These are phyloP conservation scores for Penicillium atrosanguineum DNA, from an alignment of 495 filamentous ascomycete species.

Conservation along the genomic window DNA sequence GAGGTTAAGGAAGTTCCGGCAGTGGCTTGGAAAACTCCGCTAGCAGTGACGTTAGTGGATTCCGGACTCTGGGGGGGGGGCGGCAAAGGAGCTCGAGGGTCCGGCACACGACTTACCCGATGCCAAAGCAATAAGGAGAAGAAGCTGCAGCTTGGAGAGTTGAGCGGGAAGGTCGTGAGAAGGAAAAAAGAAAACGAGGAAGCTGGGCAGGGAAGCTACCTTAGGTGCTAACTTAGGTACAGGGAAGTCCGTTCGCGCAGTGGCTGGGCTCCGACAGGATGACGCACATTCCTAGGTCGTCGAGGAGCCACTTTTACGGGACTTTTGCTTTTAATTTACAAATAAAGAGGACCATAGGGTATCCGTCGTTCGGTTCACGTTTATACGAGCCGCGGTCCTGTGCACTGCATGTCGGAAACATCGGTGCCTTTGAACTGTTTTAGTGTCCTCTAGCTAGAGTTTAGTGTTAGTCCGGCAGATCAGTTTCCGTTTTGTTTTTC, in stretches of 20 bases:
- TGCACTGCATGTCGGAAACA: not conserved
- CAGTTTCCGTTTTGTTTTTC: slow-evolving; percentile 14
- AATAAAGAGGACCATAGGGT: too few species aligned
- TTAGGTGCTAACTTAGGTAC: not conserved
- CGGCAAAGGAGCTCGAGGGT: not conserved
- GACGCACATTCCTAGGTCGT: slow-evolving; percentile 8
- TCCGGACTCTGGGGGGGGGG: not conserved
- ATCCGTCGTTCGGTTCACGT: not conserved
- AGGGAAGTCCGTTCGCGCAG: slow-evolving; percentile 3
- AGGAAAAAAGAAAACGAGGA: slow-evolving; percentile 18
- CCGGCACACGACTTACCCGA: not conserved
- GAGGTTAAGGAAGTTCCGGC: not conserved
- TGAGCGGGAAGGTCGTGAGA: not conserved
- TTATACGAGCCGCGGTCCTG: not conserved
- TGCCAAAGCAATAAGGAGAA: not conserved
- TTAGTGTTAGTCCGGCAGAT: slow-evolving; percentile 15
- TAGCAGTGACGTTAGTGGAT: slow-evolving; percentile 14
- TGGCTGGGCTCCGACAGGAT: slow-evolving; percentile 19
- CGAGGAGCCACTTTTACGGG: not conserved
- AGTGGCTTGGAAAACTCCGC: slow-evolving; percentile 9
- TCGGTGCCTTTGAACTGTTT: not conserved
- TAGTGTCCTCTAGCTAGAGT: not conserved
- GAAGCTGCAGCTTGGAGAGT: not conserved
- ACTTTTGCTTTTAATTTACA: not conserved
- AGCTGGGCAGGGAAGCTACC: slow-evolving; percentile 6